A percentile compares a stretch with the other conserved stretches of the same genome.
Evolutionary conservation across 257 asterid genomes (phyloP).

Genomic region (Forsythia suspensa): DNA sequence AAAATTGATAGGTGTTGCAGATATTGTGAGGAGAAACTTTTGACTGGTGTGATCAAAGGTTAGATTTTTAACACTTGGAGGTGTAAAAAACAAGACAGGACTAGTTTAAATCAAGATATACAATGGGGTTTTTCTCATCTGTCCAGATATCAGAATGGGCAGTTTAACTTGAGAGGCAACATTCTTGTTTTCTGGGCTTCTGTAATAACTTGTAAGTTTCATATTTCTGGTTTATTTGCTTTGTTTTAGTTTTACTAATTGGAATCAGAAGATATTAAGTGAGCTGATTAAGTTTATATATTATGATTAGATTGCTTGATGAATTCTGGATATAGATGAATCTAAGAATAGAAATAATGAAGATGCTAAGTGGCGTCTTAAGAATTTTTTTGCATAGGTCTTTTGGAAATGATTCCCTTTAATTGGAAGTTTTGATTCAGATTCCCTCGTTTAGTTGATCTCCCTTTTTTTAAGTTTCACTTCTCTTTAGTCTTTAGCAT

Average conservation of each 20-base stretch:
- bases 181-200: constrained; percentile 11
- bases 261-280: not conserved
- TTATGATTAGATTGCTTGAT: constrained; percentile 19
- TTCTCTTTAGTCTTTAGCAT: constrained; percentile 3
- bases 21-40: not conserved
- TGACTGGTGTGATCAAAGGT: constrained; percentile 19
- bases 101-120: constrained; percentile 1
- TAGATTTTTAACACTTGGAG: constrained; percentile 26
- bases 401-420: constrained; percentile 23
- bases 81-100: not conserved
- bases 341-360: constrained; percentile 13
- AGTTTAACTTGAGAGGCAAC: constrained; percentile 7
- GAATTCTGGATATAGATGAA: constrained; percentile 20
- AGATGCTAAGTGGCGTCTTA: constrained; percentile 21
- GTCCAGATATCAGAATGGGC: too few relatives aligned
- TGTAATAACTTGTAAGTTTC: constrained; percentile 7
- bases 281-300: not conserved
- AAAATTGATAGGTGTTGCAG: constrained; percentile 6
- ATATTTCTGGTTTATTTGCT: not conserved
- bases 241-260: not conserved
- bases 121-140: not conserved
- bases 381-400: constrained; percentile 23
- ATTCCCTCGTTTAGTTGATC: constrained; percentile 26
- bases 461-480: not conserved
- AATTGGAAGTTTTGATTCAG: constrained; percentile 26